Percentiles rank a stretch among this genome's conserved stretches.
phyloP scores from a whole-genome alignment of 2,329 filamentous ascomycete species.

The Myriosclerotinia curreyana region DNA sequence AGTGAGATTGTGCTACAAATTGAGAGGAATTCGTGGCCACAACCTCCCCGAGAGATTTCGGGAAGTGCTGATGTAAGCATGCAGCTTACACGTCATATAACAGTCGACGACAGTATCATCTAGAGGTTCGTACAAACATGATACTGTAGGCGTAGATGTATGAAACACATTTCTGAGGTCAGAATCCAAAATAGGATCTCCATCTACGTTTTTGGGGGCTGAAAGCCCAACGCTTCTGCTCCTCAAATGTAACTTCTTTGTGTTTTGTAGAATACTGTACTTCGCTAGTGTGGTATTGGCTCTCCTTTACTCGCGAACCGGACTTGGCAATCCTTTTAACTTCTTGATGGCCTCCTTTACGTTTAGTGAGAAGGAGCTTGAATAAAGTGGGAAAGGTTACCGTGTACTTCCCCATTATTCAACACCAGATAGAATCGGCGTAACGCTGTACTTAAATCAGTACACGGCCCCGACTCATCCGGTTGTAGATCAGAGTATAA shows the following conservation, averaged over 20 bases:
- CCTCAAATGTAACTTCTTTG: background rate
- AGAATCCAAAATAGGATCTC: conserved; percentile 14
- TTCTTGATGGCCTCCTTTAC: background rate
- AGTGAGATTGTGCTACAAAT: background rate
- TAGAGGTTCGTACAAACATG: conserved; percentile 2
- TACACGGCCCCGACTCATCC: background rate
- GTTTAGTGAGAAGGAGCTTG: background rate
- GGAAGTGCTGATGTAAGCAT: conserved; percentile 8
- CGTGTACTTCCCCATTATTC: background rate
- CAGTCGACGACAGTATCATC: conserved; percentile 1
- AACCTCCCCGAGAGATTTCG: conserved; percentile 5
- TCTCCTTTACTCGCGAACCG: background rate
- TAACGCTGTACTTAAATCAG: background rate
- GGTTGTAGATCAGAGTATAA: background rate
- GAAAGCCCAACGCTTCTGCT: background rate
- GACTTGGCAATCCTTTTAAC: background rate
- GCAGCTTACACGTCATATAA: conserved; percentile 11
- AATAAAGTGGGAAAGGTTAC: background rate
- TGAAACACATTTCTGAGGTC: conserved; percentile 11
- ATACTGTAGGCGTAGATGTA: background rate
- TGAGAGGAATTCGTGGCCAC: background rate
- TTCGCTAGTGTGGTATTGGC: background rate
- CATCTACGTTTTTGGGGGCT: background rate
- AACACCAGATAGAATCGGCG: conserved; percentile 8
- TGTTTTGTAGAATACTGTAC: background rate